phyloP scores from a whole-genome alignment of 2,329 filamentous ascomycete genomes.

The Pseudocercospora fuligena region DNA sequence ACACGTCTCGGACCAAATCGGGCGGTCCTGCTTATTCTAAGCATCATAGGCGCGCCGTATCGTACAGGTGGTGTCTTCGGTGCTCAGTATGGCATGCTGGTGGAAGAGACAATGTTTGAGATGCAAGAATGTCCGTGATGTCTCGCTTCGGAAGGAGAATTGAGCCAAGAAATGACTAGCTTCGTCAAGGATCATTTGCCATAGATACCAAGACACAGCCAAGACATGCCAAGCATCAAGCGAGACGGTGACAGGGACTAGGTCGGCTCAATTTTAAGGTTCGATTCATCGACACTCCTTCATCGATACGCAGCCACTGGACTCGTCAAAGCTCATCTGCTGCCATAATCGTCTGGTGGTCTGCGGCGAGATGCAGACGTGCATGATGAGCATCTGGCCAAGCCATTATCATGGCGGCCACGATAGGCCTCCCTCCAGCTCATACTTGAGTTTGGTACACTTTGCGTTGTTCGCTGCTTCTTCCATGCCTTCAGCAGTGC shows the following conservation, averaged over 20 bases:
- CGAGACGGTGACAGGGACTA: no score
- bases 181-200: not conserved
- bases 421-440: not conserved
- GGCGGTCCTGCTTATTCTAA: no score
- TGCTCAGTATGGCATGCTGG: no score
- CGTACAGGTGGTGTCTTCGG: no score
- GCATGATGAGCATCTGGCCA: not conserved
- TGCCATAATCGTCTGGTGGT: not conserved
- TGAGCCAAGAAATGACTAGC: not conserved
- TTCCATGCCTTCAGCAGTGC: not conserved
- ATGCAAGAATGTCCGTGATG: no score
- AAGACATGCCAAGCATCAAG: not conserved
- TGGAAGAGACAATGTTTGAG: no score
- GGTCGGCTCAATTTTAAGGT: no score
- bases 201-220: not conserved
- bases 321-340: not conserved
- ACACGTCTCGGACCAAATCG: no score
- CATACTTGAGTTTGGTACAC: not conserved
- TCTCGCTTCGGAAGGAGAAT: not conserved
- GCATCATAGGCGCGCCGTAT: no score
- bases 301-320: not conserved
- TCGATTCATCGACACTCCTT: not conserved
- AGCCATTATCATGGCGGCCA: not conserved
- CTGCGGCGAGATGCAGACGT: not conserved
- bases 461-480: not conserved